Base-by-base conservation (phyloP, 2,329 filamentous ascomycete genomes). In the Colletotrichum gloeosporioides region DNA sequence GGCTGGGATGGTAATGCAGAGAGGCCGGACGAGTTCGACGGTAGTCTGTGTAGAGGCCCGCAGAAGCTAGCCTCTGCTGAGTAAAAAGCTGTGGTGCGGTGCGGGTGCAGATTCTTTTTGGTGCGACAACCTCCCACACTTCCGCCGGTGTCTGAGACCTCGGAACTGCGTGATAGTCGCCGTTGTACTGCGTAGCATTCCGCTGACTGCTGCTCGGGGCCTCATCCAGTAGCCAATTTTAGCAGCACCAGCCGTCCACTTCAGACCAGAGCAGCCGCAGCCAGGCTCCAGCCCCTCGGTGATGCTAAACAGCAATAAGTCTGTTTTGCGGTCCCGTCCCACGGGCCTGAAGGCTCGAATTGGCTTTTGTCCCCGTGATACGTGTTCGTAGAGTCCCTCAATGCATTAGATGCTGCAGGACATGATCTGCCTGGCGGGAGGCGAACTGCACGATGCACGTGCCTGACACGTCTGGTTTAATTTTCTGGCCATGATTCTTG, bases 81-180 rank as follows among this genome's bases (percentile, higher is more conserved):
- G 53, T 61, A 25, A 31, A 29, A 29, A n/a, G 59, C 27, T 64
- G 39, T 44, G 15, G 53, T 69, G 27, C 57, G 32, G 22, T 27
- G 34, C 71, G 49, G 34, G 61, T 61, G 31, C 62, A 66, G 44
- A 57, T 59, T 31, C 53, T 66, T 61, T 53, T 44, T 76, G 49
- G 71, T 74, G 74, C 64, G 70, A 76, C 74, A 66, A 44, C 12
- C 57, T 69, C 32, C 62, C 73, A 68, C 57, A 68, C 62, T 69
- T 44, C 73, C 65, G 70, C 64, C n/a, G 13, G 63, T 72, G 73
- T 76, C 63, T 76, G 74, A 76, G 74, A 76, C 74, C 49, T 69
- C 65, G 71, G 74, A 74, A 65, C 31, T 76, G 74, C 59, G 59
- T 74, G 74, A 74, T 74, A 62, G 65, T 61, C 71, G 65, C 74